phyloP scores from a whole-genome alignment of 2,329 filamentous ascomycete species.

The Diaporthe helianthi region DNA sequence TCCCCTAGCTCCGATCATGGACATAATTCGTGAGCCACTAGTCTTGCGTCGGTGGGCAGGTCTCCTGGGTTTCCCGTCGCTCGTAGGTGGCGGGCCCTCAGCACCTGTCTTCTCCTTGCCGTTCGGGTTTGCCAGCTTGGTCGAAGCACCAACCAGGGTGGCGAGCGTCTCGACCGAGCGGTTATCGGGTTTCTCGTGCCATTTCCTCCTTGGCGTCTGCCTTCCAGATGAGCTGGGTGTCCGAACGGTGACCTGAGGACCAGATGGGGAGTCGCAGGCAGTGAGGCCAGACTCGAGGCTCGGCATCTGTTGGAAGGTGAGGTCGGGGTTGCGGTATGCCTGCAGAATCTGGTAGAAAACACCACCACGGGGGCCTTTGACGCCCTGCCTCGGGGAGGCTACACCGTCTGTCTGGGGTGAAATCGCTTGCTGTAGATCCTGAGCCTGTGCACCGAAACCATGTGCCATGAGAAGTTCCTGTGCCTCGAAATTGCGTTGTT shows the following conservation, averaged over 20 bases:
- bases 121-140: constrained; percentile 48
- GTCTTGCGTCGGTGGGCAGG: constrained; percentile 5
- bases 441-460: constrained; percentile 10
- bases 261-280: constrained; percentile 31
- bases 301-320: constrained; percentile 7
- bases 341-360: constrained; percentile 19
- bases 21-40: constrained; percentile 2
- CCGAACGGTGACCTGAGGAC: constrained; percentile 37
- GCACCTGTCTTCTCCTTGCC: constrained; percentile 11
- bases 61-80: background rate
- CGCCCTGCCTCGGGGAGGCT: background rate
- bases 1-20: background rate
- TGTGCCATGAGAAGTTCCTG: constrained; percentile 22
- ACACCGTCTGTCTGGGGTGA: background rate
- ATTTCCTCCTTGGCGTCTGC: constrained; percentile 54
- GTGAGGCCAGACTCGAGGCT: constrained; percentile 42
- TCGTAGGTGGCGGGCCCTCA: background rate
- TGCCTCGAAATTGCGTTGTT: constrained; percentile 4
- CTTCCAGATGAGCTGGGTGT: constrained; percentile 48
- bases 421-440: background rate
- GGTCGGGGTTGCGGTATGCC: constrained; percentile 19
- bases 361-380: background rate
- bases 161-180: constrained; percentile 54
- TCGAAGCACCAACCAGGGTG: constrained; percentile 56
- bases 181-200: constrained; percentile 53